Evolutionary conservation across 1,284 basidiomycete species (phyloP).

Genomic region (Ganoderma boninense): DNA sequence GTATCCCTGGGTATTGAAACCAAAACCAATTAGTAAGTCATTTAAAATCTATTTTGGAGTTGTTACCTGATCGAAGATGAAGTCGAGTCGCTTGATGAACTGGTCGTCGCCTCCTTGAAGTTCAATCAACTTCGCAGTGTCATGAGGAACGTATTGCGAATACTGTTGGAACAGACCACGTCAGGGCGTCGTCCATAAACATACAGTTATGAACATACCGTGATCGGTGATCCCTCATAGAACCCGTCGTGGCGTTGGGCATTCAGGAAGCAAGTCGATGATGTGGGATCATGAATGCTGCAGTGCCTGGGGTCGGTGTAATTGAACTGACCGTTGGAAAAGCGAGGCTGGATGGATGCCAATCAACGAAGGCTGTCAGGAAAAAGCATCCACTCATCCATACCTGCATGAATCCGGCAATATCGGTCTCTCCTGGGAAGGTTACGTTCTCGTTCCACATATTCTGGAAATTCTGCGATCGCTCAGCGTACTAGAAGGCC

Average conservation of each 20-base stretch:
- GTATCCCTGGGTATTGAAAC: slow-evolving; percentile 51
- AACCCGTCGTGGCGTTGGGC: slow-evolving; percentile 66
- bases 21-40: neutral
- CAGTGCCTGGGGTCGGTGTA: slow-evolving; percentile 74
- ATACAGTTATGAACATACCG: slow-evolving; percentile 55
- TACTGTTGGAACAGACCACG: slow-evolving; percentile 12
- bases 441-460: slow-evolving; percentile 65
- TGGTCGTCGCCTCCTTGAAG: slow-evolving; percentile 63
- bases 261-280: slow-evolving; percentile 68
- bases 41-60: too few relatives aligned
- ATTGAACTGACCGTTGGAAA: slow-evolving; percentile 66
- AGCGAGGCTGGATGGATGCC: slow-evolving; percentile 53
- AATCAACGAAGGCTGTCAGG: neutral
- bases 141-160: slow-evolving; percentile 65
- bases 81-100: slow-evolving; percentile 59
- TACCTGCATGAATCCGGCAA: slow-evolving; percentile 64
- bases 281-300: slow-evolving; percentile 64
- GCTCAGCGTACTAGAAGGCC: slow-evolving; percentile 54
- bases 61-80: slow-evolving; percentile 59
- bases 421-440: slow-evolving; percentile 50
- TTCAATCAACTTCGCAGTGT: slow-evolving; percentile 64
- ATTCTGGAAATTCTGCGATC: slow-evolving; percentile 66
- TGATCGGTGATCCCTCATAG: slow-evolving; percentile 69
- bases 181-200: too few relatives aligned
- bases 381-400: slow-evolving; percentile 2